These are phyloP conservation scores for Macrocystidia cucumis DNA, from an alignment of 1,284 basidiomycete genomes.

Conservation along the genomic window DNA sequence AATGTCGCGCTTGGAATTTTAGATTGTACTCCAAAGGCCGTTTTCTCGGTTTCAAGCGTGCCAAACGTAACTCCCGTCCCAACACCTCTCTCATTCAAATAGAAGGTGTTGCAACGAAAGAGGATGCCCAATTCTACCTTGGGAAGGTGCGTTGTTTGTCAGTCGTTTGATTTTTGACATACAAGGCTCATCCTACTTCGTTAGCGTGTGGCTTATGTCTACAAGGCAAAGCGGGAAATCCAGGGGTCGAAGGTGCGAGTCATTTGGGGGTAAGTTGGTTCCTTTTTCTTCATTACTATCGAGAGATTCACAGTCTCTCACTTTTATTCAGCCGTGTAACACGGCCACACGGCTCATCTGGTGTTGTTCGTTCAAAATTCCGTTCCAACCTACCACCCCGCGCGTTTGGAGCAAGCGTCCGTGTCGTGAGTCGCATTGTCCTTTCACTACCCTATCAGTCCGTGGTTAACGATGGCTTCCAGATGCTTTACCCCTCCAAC, in stretches of 20 bases:
- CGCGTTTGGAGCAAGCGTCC: conserved; percentile 91
- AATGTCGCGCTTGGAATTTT: conserved; percentile 13
- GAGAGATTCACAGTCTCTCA: background rate
- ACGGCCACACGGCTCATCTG: conserved; percentile 90
- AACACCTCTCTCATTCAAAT: conserved; percentile 97
- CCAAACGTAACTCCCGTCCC: conserved; percentile 92
- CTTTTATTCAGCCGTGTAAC: conserved; percentile 65
- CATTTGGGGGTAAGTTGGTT: conserved; percentile 81
- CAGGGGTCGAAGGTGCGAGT: conserved; percentile 92
- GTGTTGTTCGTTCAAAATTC: conserved; percentile 98
- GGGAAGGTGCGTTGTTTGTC: conserved; percentile 73
- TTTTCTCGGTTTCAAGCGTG: conserved; percentile 96
- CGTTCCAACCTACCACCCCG: conserved; percentile 92
- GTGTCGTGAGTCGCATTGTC: conserved; percentile 64
- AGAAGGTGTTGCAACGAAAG: conserved; percentile 91
- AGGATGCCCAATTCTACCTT: conserved; percentile 97
- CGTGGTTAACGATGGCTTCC: conserved; percentile 6
- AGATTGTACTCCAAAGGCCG: conserved; percentile 98
- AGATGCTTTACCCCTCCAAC: conserved; percentile 58
- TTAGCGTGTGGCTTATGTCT: conserved; percentile 95
- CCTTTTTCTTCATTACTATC: background rate
- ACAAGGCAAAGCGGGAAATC: conserved; percentile 91
- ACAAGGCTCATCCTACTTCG: conserved; percentile 3
- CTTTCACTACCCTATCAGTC: conserved; percentile 9
- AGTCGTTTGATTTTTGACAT: conserved; percentile 5